These are phyloP conservation scores for Huntiella omanensis DNA, from an alignment of 2,329 filamentous ascomycete species.

Conservation along the genomic window DNA sequence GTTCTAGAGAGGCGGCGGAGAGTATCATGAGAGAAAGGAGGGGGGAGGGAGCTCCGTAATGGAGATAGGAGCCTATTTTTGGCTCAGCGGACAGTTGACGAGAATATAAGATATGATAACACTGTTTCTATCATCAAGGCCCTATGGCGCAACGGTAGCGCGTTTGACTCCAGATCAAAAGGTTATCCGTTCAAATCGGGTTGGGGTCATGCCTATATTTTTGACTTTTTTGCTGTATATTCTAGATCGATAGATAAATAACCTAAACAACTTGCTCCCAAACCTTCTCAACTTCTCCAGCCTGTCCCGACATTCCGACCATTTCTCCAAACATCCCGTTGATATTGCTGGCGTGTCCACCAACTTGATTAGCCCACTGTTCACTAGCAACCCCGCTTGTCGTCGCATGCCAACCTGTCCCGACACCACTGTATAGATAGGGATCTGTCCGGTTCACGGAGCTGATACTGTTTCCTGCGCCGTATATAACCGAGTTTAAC, in stretches of 20 bases:
- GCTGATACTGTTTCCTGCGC: conserved; percentile 17
- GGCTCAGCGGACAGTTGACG: too few relatives aligned
- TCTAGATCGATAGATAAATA: not conserved
- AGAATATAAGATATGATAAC: too few relatives aligned
- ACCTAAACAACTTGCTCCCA: conserved; percentile 19
- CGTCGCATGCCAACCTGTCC: conserved; percentile 20
- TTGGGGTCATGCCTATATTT: conserved; percentile 9
- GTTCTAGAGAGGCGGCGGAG: conserved; percentile 9
- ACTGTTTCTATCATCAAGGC: not conserved
- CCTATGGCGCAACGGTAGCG: conserved; percentile 11
- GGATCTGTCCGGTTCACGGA: conserved; percentile 15
- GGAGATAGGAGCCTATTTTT: too few relatives aligned
- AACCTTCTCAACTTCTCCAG: conserved; percentile 13
- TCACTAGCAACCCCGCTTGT: conserved; percentile 18
- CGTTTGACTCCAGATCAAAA: conserved; percentile 13
- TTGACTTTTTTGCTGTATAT: not conserved
- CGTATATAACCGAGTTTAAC: conserved; percentile 18
- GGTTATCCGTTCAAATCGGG: conserved; percentile 12
- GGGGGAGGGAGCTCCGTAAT: not conserved
- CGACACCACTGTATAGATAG: conserved; percentile 19
- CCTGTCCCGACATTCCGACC: not conserved
- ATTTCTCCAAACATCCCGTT: conserved; percentile 14
- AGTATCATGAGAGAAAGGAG: conserved; percentile 10
- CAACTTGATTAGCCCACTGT: conserved; percentile 19
- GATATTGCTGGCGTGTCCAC: conserved; percentile 15